Conservation (phyloP, 2,329 filamentous ascomycete genomes). For the Coniochaeta prunicola region DNA sequence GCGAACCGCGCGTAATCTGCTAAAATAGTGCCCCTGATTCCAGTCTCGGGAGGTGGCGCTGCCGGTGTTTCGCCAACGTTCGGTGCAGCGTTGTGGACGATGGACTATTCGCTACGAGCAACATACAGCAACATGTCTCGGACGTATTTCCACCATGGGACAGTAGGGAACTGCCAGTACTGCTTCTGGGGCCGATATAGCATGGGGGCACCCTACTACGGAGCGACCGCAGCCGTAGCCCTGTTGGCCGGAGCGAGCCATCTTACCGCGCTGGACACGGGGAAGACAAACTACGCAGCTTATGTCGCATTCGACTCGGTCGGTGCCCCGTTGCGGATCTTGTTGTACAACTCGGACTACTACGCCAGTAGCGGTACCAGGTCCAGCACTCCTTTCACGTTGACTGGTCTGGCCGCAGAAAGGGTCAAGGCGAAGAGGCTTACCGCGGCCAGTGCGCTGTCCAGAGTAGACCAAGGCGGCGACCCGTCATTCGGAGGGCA, state of each 20-base stretch:
- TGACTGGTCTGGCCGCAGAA: conserved; percentile 29
- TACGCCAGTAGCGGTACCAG: conserved; percentile 25
- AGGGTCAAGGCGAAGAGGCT: conserved; percentile 34
- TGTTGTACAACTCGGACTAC: conserved; percentile 41
- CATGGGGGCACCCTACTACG: conserved; percentile 45
- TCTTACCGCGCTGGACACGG: conserved; percentile 36
- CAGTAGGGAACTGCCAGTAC: conserved; percentile 43
- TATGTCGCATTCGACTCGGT: conserved; percentile 36
- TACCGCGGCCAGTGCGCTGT: conserved; percentile 33
- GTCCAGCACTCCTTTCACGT: conserved; percentile 28
- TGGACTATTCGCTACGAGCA: conserved; percentile 34
- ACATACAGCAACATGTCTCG: conserved; percentile 27
- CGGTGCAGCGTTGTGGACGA: conserved; percentile 42
- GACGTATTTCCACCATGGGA: conserved; percentile 45
- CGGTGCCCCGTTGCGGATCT: conserved; percentile 25
- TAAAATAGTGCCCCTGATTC: not conserved
- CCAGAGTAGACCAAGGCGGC: conserved; percentile 34
- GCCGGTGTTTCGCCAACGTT: conserved; percentile 35
- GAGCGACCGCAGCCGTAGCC: conserved; percentile 39
- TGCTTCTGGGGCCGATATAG: conserved; percentile 31
- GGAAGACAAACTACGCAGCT: conserved; percentile 32
- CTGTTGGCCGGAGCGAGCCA: conserved; percentile 33
- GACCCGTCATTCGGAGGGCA: conserved; percentile 37
- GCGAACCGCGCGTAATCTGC: not conserved
- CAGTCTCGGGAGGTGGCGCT: conserved; percentile 30